Evolutionary conservation across 495 filamentous ascomycete genomes (phyloP).

Genomic region (Emericellopsis terricola): DNA sequence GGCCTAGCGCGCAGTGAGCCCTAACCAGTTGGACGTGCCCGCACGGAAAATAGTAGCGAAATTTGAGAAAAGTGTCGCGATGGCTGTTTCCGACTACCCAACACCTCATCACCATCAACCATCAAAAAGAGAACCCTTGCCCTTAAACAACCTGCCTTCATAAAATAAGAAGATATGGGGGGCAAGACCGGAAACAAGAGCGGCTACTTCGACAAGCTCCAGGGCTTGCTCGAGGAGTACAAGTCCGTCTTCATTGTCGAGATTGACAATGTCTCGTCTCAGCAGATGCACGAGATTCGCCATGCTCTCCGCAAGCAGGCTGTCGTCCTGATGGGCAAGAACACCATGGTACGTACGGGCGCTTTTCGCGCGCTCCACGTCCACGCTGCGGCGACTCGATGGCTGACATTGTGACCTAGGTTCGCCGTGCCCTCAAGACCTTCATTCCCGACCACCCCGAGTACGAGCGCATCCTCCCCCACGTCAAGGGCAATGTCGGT

Average conservation of each 20-base stretch:
- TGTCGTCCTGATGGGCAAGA: constrained; percentile 99
- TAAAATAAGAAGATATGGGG: constrained; percentile 96
- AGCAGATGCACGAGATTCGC: constrained; percentile 99
- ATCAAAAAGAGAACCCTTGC: constrained; percentile 25
- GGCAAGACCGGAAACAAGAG: constrained; percentile 88
- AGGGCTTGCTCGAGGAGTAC: constrained; percentile 82
- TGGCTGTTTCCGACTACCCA: not conserved
- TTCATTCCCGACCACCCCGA: constrained; percentile 83
- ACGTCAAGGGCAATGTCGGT: constrained; percentile 93
- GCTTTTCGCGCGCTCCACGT: not conserved
- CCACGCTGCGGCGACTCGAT: not conserved
- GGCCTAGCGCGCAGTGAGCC: constrained; percentile 8
- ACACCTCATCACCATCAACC: not conserved
- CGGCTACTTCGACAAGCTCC: constrained; percentile 98
- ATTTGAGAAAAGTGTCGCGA: constrained; percentile 10
- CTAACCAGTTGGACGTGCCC: constrained; percentile 12
- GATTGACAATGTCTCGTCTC: constrained; percentile 91
- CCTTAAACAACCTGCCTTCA: constrained; percentile 99
- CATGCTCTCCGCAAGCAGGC: constrained; percentile 68
- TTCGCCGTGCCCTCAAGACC: constrained; percentile 93
- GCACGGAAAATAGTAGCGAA: constrained; percentile 8
- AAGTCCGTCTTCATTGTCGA: constrained; percentile 90
- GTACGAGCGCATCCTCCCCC: constrained; percentile 90
- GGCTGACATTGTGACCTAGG: constrained; percentile 22
- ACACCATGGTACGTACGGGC: constrained; percentile 63